Percentiles rank a stretch among this genome's conserved stretches.
Conservation (phyloP, 768 basidiomycete species). For the Cyathus striatus region DNA sequence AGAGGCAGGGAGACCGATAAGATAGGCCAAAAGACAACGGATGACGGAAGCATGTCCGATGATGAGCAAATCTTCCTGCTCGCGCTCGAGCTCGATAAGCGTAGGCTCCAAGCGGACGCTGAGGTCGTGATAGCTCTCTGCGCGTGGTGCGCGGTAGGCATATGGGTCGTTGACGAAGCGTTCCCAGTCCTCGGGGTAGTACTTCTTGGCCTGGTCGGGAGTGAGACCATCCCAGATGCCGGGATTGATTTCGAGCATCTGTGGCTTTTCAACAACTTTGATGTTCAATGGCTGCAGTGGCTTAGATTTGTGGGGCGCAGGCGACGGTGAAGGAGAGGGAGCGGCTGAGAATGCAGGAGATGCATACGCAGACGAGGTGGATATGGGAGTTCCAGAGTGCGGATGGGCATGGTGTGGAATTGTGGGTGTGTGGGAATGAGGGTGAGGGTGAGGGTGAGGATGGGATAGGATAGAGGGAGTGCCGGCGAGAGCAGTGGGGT, state of each 20-base stretch:
- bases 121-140: constrained; percentile 97
- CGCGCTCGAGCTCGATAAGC: constrained; percentile 90
- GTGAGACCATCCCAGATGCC: constrained; percentile 96
- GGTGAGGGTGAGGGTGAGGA: no score
- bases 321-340: no score
- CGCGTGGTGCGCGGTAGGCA: constrained; percentile 83
- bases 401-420: no score
- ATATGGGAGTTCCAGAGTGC: no score
- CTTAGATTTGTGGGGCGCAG: no score
- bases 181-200: constrained; percentile 93
- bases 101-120: constrained; percentile 90
- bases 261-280: constrained; percentile 90
- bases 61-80: constrained; percentile 91
- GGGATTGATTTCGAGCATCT: constrained; percentile 98
- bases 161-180: constrained; percentile 92
- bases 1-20: constrained; percentile 89
- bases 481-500: no score
- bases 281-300: constrained; percentile 40
- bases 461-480: no score
- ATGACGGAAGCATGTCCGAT: constrained; percentile 98
- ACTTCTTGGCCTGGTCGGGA: constrained; percentile 82
- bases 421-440: not conserved
- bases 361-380: no score
- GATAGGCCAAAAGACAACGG: constrained; percentile 88
- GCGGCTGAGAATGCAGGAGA: no score